Base-by-base conservation (phyloP, 2,329 filamentous ascomycete genomes). In the Ophiocordyceps camponoti-saundersi region DNA sequence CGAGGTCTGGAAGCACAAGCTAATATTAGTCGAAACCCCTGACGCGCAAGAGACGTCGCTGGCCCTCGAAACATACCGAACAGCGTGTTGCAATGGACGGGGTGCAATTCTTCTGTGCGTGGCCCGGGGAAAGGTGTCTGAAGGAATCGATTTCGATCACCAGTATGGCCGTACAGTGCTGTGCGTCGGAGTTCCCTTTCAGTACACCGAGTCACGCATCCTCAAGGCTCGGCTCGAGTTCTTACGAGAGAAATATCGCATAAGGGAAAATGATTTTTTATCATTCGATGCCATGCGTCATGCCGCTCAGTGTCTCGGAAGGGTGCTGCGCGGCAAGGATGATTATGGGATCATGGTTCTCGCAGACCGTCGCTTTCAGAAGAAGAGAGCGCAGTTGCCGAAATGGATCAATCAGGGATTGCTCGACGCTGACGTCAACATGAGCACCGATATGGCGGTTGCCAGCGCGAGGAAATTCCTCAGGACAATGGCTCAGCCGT, bases 271-370 rank as follows among this genome's bases (percentile, higher is more conserved):
- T 54, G 93, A 98, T 60, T 98, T 98, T 59, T 68, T 98, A 11
- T 96, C 92, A 20, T 98, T 98, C 70, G 92, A 98, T 60, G 92
- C 92, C 21, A 98, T 98, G 90, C 80, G 92, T n/a, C 92, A 98
- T 61, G 92, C 92, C 15, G 90, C 92, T 1, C 92, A 98, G 61
- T 98, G 92, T 58, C 71, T 98, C 2, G 93, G 92, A 15, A 89
- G 92, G 60, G 92, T 98, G 42, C 70, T 98, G 51, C 76, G 92
- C 56, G 92, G 92, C 22, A 98, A 98, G 63, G 93, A 98, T 59
- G 92, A 98, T 64, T 98, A 98, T 63, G 92, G 92, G n/a, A 86
- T 98, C 69, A 98, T 98, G 92, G 90, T 98, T 5, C 72, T 98
- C 26, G 92, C 93, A 2, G 92, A 98, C 62, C 81, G 86, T 41